phyloP scores from a whole-genome alignment of 2,329 filamentous ascomycete species.

The Monosporascus sp. region DNA sequence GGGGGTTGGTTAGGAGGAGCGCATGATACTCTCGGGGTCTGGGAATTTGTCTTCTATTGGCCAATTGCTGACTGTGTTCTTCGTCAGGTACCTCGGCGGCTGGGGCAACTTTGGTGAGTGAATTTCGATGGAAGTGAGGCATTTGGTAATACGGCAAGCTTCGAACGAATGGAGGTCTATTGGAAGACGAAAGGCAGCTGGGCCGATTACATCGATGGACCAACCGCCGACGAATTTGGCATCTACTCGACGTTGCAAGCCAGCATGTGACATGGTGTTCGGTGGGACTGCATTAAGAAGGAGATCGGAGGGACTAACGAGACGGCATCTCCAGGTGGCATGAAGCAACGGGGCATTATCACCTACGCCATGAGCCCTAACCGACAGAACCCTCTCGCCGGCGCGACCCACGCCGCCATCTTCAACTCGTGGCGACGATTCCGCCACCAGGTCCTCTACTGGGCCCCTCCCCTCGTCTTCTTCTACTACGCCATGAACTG shows the following conservation, averaged over 20 bases:
- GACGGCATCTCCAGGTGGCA: slow-evolving; percentile 38
- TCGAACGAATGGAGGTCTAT: too few species aligned
- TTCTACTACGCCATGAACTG: slow-evolving; percentile 85
- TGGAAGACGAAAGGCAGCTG: too few species aligned
- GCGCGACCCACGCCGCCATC: slow-evolving; percentile 71
- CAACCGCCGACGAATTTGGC: too few species aligned
- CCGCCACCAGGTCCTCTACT: slow-evolving; percentile 82
- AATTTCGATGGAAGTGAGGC: background rate
- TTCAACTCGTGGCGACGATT: slow-evolving; percentile 95
- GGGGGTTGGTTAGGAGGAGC: background rate
- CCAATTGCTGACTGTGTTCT: slow-evolving; percentile 15
- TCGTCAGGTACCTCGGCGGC: slow-evolving; percentile 62
- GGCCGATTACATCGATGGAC: too few species aligned
- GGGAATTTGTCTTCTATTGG: background rate
- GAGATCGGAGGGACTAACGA: slow-evolving; percentile 19
- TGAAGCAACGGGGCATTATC: slow-evolving; percentile 60
- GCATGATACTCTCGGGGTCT: background rate
- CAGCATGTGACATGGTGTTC: background rate
- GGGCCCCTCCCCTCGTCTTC: slow-evolving; percentile 70
- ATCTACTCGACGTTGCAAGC: too few species aligned
- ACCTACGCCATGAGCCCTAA: slow-evolving; percentile 78
- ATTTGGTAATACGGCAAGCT: too few species aligned
- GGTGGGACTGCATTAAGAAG: background rate
- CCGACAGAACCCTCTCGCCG: slow-evolving; percentile 82
- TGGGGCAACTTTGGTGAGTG: slow-evolving; percentile 74